These are phyloP conservation scores for Aquilaria sinensis DNA, from an alignment of 345 rosid genomes.

Conservation along the genomic window DNA sequence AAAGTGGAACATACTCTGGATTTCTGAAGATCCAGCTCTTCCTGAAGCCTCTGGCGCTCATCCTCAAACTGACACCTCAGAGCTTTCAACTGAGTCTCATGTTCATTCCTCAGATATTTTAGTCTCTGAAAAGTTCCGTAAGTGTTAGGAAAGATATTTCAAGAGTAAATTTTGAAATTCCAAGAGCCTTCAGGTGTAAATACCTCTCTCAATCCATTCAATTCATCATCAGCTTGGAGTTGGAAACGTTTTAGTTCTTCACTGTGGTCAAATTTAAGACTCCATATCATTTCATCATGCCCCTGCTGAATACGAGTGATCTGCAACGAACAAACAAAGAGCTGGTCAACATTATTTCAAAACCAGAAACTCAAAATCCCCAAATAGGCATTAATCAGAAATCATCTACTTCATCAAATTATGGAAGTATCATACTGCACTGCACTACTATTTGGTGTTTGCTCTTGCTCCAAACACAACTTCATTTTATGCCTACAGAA, in stretches of 20 bases:
- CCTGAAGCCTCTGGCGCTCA: constrained; percentile 62
- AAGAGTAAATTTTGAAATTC: constrained; percentile 2
- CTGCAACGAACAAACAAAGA: constrained; percentile 27
- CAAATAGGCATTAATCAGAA: no score
- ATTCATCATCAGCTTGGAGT: constrained; percentile 63
- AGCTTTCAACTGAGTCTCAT: constrained; percentile 71
- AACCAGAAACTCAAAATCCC: background rate
- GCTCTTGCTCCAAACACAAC: no score
- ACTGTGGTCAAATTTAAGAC: constrained; percentile 46
- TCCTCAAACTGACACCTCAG: constrained; percentile 64
- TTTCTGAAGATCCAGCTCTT: constrained; percentile 66
- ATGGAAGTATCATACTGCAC: no score
- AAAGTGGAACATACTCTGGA: constrained; percentile 40
- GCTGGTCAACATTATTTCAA: background rate
- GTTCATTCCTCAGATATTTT: constrained; percentile 50
- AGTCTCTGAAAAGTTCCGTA: constrained; percentile 37
- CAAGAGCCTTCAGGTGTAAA: constrained; percentile 2
- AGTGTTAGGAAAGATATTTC: constrained; percentile 10
- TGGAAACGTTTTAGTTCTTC: constrained; percentile 63
- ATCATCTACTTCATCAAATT: no score
- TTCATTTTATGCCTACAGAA: no score
- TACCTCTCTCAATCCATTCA: constrained; percentile 44
- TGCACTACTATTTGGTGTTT: no score
- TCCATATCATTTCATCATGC: constrained; percentile 47
- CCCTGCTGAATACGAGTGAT: constrained; percentile 45